Base-by-base conservation (phyloP, 2,329 filamentous ascomycete genomes). In the Cryphonectria parasitica region DNA sequence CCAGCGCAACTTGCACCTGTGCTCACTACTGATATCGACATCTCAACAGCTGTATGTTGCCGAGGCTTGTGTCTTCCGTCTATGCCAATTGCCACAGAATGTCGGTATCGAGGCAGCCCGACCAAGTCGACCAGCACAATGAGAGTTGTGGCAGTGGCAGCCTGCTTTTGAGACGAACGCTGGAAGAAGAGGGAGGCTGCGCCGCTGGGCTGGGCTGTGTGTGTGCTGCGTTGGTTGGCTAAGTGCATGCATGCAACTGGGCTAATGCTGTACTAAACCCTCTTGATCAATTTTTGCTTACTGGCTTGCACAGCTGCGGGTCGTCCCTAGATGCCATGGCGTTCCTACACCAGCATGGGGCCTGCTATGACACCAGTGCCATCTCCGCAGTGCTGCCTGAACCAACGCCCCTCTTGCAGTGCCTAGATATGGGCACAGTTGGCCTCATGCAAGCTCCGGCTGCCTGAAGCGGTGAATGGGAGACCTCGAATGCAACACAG, bases 371-470 rank as follows among this genome's bases (percentile, higher is more conserved):
- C 54, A 34, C 28, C 34, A 34, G 36, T 64, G 36, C 39, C 39
- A 15, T 31, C 61, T 41, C 31, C 60, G 39, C 61, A 64, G 61
- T 64, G 61, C 39, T 64, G 61, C 36, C 61, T 64, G 39, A n/a
- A 61, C 15, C 45, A 58, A 6, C 15, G 54, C 11, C 54, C 28
- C 54, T 17, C 54, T 31, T 28, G 28, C n/a, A 15, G 15, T 31
- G 56, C 56, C 58, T 39, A 17, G 1, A 39, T 8, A 39, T n/a
- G 11, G 31, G 11, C 34, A 4, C 22, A 8, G 8, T 39, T 61
- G 34, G 31, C 58, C 58, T 61, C 58, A 39, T 13, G n/a, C 56
- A 36, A 61, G 58, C 34, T 61, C 58, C 22, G 22, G 10, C 34
- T 39, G 58, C 58, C 17, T 22, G 58, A 22, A 61, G 58, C 34